These are phyloP conservation scores for Penicillium sp. DNA, from an alignment of 2,329 filamentous ascomycete species.

Conservation along the genomic window DNA sequence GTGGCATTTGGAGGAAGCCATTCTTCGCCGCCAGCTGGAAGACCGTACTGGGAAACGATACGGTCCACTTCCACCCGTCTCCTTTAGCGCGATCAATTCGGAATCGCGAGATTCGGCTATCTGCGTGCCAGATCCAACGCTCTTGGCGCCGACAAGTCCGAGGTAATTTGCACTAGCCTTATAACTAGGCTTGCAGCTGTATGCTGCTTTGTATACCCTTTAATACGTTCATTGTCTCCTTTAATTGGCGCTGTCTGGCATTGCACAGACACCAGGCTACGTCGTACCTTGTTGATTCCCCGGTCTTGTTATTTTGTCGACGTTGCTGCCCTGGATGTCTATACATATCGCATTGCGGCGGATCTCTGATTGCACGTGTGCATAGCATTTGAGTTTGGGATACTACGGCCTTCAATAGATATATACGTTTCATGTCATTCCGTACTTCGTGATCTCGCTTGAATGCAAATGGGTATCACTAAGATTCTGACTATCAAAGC, in stretches of 20 bases:
- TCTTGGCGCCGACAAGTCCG: neutral
- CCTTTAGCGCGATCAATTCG: slow-evolving; percentile 26
- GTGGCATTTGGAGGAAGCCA: slow-evolving; percentile 42
- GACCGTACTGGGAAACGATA: slow-evolving; percentile 32
- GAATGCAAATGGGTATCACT: slow-evolving; percentile 12
- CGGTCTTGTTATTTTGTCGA: neutral
- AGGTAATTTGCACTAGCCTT: no score
- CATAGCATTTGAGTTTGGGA: slow-evolving; percentile 22
- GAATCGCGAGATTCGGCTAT: slow-evolving; percentile 30
- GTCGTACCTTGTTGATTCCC: neutral
- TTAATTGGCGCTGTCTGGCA: no score
- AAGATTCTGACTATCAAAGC: neutral
- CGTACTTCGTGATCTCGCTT: neutral
- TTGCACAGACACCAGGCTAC: no score
- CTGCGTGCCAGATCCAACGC: slow-evolving; percentile 17
- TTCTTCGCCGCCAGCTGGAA: slow-evolving; percentile 38
- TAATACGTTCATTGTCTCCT: no score
- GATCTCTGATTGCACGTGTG: slow-evolving; percentile 19
- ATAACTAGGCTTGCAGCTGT: no score
- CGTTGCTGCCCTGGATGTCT: slow-evolving; percentile 3
- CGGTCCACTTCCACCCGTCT: slow-evolving; percentile 36
- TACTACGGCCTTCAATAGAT: slow-evolving; percentile 3
- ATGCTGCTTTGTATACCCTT: no score
- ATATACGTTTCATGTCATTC: no score
- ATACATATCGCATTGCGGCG: slow-evolving; percentile 20